Conservation (phyloP, 2,329 filamentous ascomycete species). For the Exophiala aquamarina region DNA sequence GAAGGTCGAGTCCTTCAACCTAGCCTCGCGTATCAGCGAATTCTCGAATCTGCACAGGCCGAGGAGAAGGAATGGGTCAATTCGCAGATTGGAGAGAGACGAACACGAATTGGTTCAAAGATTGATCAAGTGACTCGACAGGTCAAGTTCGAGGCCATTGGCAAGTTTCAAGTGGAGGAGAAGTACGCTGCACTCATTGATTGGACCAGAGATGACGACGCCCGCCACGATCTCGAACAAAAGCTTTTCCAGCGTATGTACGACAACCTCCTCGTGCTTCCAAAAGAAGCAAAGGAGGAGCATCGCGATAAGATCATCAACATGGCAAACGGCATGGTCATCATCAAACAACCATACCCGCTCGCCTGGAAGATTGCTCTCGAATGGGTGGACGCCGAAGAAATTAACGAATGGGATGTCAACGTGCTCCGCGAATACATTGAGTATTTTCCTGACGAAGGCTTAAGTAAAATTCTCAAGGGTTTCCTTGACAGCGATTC, state of each 20-base stretch:
- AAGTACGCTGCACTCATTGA: slow-evolving; percentile 83
- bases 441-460: slow-evolving; percentile 77
- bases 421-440: slow-evolving; percentile 78
- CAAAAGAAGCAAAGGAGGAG: slow-evolving; percentile 63
- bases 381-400: slow-evolving; percentile 81
- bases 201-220: slow-evolving; percentile 84
- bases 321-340: slow-evolving; percentile 87
- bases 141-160: slow-evolving; percentile 82
- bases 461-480: slow-evolving; percentile 76
- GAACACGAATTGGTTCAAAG: slow-evolving; percentile 81
- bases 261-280: slow-evolving; percentile 71
- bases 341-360: slow-evolving; percentile 87
- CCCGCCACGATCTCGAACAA: slow-evolving; percentile 83
- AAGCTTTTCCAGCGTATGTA: slow-evolving; percentile 81
- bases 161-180: slow-evolving; percentile 72
- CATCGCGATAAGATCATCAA: slow-evolving; percentile 74
- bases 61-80: slow-evolving; percentile 91
- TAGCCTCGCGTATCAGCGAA: slow-evolving; percentile 73
- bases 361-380: slow-evolving; percentile 89
- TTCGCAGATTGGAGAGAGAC: slow-evolving; percentile 80
- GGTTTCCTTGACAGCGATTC: slow-evolving; percentile 80
- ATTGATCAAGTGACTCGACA: slow-evolving; percentile 80
- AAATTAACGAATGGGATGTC: slow-evolving; percentile 73
- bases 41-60: slow-evolving; percentile 79
- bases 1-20: slow-evolving; percentile 83